Evolutionary conservation across 495 filamentous ascomycete genomes (phyloP).

Genomic region (Hapsidospora chrysogenum): DNA sequence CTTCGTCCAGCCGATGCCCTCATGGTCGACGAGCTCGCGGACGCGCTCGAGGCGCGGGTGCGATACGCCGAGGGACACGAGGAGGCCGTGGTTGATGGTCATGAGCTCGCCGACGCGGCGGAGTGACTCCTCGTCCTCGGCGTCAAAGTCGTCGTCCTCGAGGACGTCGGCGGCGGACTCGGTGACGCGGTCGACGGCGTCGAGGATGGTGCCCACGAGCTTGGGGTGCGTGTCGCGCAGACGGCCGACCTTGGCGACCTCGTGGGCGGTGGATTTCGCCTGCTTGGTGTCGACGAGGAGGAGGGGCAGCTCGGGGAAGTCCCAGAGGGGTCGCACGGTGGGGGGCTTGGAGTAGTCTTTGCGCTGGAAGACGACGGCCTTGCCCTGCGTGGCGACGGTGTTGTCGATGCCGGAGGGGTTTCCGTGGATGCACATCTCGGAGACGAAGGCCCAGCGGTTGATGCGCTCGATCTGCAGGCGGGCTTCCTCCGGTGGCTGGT

Average conservation of each 20-base stretch:
- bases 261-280: constrained; percentile 59
- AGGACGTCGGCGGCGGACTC: constrained; percentile 57
- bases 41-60: constrained; percentile 88
- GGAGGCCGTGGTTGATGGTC: constrained; percentile 79
- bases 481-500: constrained; percentile 69
- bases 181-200: constrained; percentile 70
- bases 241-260: constrained; percentile 71
- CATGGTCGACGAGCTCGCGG: constrained; percentile 74
- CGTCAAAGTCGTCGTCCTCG: constrained; percentile 42
- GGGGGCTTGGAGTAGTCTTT: constrained; percentile 64
- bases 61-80: constrained; percentile 78
- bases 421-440: constrained; percentile 91
- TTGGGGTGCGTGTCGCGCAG: constrained; percentile 51
- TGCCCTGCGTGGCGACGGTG: constrained; percentile 84
- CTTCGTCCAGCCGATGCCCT: constrained; percentile 92
- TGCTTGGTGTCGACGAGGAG: constrained; percentile 78
- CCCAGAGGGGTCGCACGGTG: constrained; percentile 52
- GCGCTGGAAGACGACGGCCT: constrained; percentile 80
- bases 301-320: constrained; percentile 81
- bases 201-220: constrained; percentile 60
- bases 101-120: constrained; percentile 68
- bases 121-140: constrained; percentile 37
- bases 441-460: constrained; percentile 94
- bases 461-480: constrained; percentile 79
- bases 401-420: constrained; percentile 96